These are phyloP conservation scores for Populus trichocarpa DNA, from an alignment of 441 rosid species.

Conservation along the genomic window DNA sequence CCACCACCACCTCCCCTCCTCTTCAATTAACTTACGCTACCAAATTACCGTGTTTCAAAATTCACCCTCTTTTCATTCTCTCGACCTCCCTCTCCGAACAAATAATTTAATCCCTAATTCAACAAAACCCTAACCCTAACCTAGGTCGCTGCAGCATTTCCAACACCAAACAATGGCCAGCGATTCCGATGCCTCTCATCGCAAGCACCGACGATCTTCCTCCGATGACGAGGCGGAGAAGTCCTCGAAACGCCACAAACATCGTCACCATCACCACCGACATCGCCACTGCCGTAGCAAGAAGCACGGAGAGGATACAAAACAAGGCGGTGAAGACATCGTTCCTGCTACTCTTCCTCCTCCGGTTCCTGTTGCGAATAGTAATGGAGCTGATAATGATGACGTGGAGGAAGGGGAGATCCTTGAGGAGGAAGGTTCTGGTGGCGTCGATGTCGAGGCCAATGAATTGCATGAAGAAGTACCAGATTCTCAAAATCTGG, in stretches of 20 bases:
- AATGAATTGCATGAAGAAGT: constrained; percentile 28
- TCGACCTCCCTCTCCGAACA: neutral
- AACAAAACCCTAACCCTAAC: constrained; percentile 40
- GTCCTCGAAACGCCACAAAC: constrained; percentile 75
- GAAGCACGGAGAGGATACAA: constrained; percentile 53
- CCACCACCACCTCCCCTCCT: neutral
- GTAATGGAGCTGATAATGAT: constrained; percentile 42
- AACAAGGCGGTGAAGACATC: constrained; percentile 26
- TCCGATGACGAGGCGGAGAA: constrained; percentile 54
- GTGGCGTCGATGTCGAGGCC: constrained; percentile 31
- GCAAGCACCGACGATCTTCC: constrained; percentile 67
- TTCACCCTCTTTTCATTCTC: neutral
- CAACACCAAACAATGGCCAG: constrained; percentile 48
- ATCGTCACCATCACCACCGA: constrained; percentile 68
- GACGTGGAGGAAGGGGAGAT: constrained; percentile 99
- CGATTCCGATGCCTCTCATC: constrained; percentile 59
- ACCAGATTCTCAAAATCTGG: constrained; percentile 48
- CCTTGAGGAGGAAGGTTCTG: constrained; percentile 58
- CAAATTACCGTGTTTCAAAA: neutral
- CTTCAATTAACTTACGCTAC: neutral
- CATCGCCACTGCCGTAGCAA: constrained; percentile 63
- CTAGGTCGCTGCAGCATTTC: constrained; percentile 29
- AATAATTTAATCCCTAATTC: neutral
- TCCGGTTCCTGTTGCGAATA: constrained; percentile 13
- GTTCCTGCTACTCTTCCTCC: constrained; percentile 21